Evolutionary conservation across 495 filamentous ascomycete genomes (phyloP).

Genomic region (Aspergillus wentii): DNA sequence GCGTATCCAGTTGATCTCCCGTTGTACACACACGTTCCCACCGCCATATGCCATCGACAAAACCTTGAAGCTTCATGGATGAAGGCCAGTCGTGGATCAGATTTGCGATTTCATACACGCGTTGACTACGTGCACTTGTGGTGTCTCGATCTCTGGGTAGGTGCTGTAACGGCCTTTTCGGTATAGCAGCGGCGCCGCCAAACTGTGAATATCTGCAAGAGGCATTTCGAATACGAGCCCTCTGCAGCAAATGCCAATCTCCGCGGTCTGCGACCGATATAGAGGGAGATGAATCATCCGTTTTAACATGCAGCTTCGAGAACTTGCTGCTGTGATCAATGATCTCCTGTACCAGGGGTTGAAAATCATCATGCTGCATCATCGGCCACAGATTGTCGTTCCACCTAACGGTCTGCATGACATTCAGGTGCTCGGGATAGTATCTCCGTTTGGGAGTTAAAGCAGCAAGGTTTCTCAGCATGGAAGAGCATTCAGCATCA

Average conservation of each 20-base stretch:
- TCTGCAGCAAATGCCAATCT: slow-evolving; percentile 24
- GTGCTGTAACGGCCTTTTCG: slow-evolving; percentile 21
- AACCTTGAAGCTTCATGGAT: not conserved
- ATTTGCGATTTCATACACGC: slow-evolving; percentile 10
- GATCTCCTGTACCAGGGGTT: slow-evolving; percentile 29
- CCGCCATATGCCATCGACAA: slow-evolving; percentile 1
- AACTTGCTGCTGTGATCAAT: slow-evolving; percentile 25
- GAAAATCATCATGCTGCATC: slow-evolving; percentile 49
- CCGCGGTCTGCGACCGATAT: slow-evolving; percentile 7
- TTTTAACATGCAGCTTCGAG: slow-evolving; percentile 2
- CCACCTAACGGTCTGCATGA: slow-evolving; percentile 49
- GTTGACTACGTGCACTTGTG: slow-evolving; percentile 8
- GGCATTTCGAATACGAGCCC: slow-evolving; percentile 40
- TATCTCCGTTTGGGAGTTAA: slow-evolving; percentile 49
- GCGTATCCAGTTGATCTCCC: not conserved
- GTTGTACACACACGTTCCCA: slow-evolving; percentile 5
- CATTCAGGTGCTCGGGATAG: slow-evolving; percentile 48
- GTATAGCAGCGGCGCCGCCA: slow-evolving; percentile 38
- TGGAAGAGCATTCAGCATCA: too few species aligned
- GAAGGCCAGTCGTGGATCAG: slow-evolving; percentile 11
- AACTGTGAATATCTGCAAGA: slow-evolving; percentile 42
- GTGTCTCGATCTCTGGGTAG: slow-evolving; percentile 3
- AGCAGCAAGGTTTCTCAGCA: too few species aligned
- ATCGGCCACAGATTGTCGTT: slow-evolving; percentile 32
- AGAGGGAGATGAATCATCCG: not conserved